phyloP scores from a whole-genome alignment of 2,329 filamentous ascomycete genomes.

The Epichloe typhina region DNA sequence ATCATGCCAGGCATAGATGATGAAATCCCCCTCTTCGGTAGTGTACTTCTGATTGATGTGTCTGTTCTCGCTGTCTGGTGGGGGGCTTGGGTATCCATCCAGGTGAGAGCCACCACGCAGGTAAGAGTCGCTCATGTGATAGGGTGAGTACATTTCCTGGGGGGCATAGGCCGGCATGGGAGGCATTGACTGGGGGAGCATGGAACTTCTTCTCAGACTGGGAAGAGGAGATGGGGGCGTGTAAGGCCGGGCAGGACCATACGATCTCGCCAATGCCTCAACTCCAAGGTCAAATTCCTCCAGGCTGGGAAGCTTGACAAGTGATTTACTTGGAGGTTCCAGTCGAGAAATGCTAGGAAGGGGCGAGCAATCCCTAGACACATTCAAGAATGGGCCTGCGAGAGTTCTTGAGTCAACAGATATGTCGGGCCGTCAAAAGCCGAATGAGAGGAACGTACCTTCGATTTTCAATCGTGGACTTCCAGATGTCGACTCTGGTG shows the following conservation, averaged over 20 bases:
- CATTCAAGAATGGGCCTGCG: slow-evolving; percentile 11
- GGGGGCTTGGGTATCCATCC: slow-evolving; percentile 22
- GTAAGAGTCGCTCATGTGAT: slow-evolving; percentile 12
- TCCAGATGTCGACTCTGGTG: slow-evolving; percentile 21
- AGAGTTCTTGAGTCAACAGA: background rate
- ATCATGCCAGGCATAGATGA: slow-evolving; percentile 31
- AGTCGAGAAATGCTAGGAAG: slow-evolving; percentile 13
- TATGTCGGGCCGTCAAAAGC: background rate
- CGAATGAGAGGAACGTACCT: slow-evolving; percentile 11
- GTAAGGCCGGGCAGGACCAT: slow-evolving; percentile 17
- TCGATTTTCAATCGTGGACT: slow-evolving; percentile 22
- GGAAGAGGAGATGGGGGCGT: slow-evolving; percentile 17
- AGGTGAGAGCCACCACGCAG: slow-evolving; percentile 11
- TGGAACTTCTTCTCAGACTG: slow-evolving; percentile 11
- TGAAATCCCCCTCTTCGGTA: slow-evolving; percentile 30
- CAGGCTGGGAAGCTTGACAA: slow-evolving; percentile 21
- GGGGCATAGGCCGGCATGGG: slow-evolving; percentile 10
- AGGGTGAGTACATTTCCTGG: slow-evolving; percentile 12
- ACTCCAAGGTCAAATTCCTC: slow-evolving; percentile 26
- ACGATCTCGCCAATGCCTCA: slow-evolving; percentile 20
- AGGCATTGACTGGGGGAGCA: slow-evolving; percentile 14
- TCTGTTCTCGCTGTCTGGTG: slow-evolving; percentile 22
- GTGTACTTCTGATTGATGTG: slow-evolving; percentile 33
- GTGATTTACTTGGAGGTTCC: slow-evolving; percentile 6
- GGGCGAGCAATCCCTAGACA: slow-evolving; percentile 13